Evolutionary conservation across 768 basidiomycete species (phyloP), one percentile per base, ranked within the genome.

Genomic region (Hygrocybe coccinea): DNA sequence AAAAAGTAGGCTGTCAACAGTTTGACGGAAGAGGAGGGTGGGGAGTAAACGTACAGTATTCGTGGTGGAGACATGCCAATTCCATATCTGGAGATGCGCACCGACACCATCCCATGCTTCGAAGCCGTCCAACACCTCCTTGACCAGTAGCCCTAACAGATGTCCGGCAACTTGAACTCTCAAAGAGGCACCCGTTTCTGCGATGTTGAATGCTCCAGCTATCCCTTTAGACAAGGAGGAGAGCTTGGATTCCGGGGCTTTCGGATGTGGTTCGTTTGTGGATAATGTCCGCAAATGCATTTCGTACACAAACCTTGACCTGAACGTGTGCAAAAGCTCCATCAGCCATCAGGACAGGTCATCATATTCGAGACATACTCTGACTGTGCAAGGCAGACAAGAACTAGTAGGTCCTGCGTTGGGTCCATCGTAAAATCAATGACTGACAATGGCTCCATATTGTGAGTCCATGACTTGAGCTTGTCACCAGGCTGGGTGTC

Each of bases 371-470:
- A 29, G n/a, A 65, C 78, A 57, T 62, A 80, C 80, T 71, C 68
- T 21, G 67, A 61, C 36, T 74, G 68, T 0, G 77, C 71, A 10
- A 76, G 66, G 2, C 75, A 70, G 14, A 82, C 75, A 11, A 83
- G 73, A 11, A 80, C 76, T 14, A 82, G 68, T 3, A 84, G 63
- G 64, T 83, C 79, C 65, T 81, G 79, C 4, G 74, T 69, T 10
- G 79, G 79, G 66, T 80, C 80, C 75, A 83, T 81, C 1, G 81
- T 80, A 50, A 83, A 81, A 58, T 84, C 81, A 22, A 80, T 71
- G 55, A 80, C 74, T 43, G 67, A 71, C 19, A 77, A 50, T 36
- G 75, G 73, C 11, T 64, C 66, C 67, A 79, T 76, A 22, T 64
- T 47, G 57, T 80, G 76, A 1, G 73, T 76, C 79, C 79, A 80